Evolutionary conservation across 2,329 filamentous ascomycete genomes (phyloP), one percentile per base, ranked within the genome.

Genomic region (Alternaria angustiovoidea): DNA sequence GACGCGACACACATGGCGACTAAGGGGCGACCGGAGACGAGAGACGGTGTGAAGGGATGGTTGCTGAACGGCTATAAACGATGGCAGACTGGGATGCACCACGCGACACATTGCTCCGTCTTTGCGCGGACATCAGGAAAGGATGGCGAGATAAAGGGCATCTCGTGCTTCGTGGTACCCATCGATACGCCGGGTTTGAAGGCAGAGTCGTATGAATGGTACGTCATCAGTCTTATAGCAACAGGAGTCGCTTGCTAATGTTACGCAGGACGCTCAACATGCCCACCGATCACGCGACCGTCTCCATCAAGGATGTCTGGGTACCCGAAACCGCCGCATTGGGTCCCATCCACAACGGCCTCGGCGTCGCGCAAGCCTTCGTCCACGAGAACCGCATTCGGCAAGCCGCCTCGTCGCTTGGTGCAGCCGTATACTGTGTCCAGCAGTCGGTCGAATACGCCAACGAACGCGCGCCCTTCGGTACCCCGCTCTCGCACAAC

Each of bases 341-440:
- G 1, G 87, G 87, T 0, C 77, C 79, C 1, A 65, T 84, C 9
- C 83, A 86, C 62, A 79, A 82, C 43, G 87, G 87, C 9, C 81
- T 89, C 5, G 82, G 84, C 22, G 85, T 89, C 49, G 87, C 87
- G 1, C 87, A 89, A 77, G 87, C 87, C 2, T 89, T 89, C 72
- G 86, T 88, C 3, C 86, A 89, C 73, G 87, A 89, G 69, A 89
- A 89, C 73, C 83, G 87, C 44, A 86, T 89, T 66, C 82, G 87
- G n/a, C 87, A 89, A 77, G 87, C 87, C 2, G 86, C 87, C 1
- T 86, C 84, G 8, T 87, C 84, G 1, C 83, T 87, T 41, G 86
- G 87, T 43, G 84, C 87, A 1, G 86, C 87, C 7, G 78, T 82
- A 48, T 89, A 85, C 76, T 89, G 87, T 74, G 81, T 89, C 53